Percentiles rank a stretch among this genome's conserved stretches.
phyloP scores from a whole-genome alignment of 1,284 basidiomycete genomes.

The Inonotus obliquus region DNA sequence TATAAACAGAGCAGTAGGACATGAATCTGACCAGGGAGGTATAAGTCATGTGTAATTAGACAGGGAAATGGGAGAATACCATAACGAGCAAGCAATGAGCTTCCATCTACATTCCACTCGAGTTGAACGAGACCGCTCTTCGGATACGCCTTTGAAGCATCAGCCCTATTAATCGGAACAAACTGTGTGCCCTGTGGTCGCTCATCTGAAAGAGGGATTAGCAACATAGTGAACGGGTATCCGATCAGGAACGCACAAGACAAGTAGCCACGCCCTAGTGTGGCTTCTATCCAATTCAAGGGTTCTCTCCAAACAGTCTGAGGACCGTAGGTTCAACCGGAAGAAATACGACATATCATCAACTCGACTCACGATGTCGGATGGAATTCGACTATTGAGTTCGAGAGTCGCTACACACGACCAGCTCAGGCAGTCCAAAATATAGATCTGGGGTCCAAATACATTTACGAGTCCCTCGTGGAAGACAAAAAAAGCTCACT shows the following conservation, averaged over 20 bases:
- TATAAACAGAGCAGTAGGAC: slow-evolving; percentile 52
- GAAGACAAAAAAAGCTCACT: slow-evolving; percentile 34
- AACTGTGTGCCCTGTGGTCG: slow-evolving; percentile 53
- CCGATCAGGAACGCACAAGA: slow-evolving; percentile 51
- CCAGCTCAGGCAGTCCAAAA: slow-evolving; percentile 79
- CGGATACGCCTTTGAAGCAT: slow-evolving; percentile 55
- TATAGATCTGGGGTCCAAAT: slow-evolving; percentile 50
- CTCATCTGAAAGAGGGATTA: slow-evolving; percentile 45
- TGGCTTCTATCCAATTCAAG: slow-evolving; percentile 71
- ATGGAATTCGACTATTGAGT: slow-evolving; percentile 49
- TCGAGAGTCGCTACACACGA: slow-evolving; percentile 63
- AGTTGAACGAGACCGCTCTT: slow-evolving; percentile 65
- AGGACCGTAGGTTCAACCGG: background rate
- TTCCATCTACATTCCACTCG: slow-evolving; percentile 75
- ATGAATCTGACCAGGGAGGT: slow-evolving; percentile 42
- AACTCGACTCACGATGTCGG: slow-evolving; percentile 30
- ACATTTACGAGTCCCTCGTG: background rate
- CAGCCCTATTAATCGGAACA: slow-evolving; percentile 43
- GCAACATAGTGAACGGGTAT: background rate
- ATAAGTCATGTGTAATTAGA: background rate
- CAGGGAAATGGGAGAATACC: slow-evolving; percentile 30
- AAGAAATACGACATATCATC: background rate
- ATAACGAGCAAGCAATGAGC: slow-evolving; percentile 64
- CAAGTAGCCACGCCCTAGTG: slow-evolving; percentile 74
- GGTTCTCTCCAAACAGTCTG: slow-evolving; percentile 82